Evolutionary conservation across 352 stramenopile genomes (phyloP).

Genomic region (Globisporangium alternatum): DNA sequence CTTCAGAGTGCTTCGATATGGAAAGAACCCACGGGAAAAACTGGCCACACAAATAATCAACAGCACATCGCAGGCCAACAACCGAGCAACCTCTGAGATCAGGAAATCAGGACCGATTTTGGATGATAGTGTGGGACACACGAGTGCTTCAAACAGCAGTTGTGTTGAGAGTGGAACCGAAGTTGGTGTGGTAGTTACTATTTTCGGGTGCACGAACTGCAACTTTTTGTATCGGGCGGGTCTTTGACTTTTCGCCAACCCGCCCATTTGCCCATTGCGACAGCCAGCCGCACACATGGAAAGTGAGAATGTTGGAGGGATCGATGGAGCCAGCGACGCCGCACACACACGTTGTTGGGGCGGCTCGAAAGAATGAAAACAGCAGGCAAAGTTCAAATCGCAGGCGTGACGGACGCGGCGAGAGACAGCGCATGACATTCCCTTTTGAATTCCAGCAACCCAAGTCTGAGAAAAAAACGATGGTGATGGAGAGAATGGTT

Average conservation of each 20-base stretch:
- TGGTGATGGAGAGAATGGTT: neutral
- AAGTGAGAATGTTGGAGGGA: neutral
- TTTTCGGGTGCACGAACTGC: constrained; percentile 14
- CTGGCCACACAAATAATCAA: constrained; percentile 9
- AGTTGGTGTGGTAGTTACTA: neutral
- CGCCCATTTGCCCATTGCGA: neutral
- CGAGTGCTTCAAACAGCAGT: neutral
- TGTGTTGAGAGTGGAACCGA: neutral
- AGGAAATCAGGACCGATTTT: constrained; percentile 3
- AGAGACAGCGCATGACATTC: neutral
- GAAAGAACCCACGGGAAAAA: constrained; percentile 13
- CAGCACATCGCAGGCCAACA: constrained; percentile 7
- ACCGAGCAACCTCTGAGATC: neutral
- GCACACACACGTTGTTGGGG: neutral
- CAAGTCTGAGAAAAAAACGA: constrained; percentile 7
- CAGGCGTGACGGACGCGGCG: neutral
- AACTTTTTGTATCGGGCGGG: constrained; percentile 12
- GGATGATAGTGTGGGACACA: constrained; percentile 4
- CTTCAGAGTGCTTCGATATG: constrained; percentile 4
- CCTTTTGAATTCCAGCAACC: neutral
- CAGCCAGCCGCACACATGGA: neutral
- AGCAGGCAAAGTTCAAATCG: constrained; percentile 6
- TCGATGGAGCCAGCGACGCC: constrained; percentile 2
- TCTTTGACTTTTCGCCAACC: neutral
- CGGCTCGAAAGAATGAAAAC: constrained; percentile 6